Evolutionary conservation across 805 yeast species (phyloP), one percentile per base, ranked within the genome.

Genomic region (Yamadazyma ubonensis): DNA sequence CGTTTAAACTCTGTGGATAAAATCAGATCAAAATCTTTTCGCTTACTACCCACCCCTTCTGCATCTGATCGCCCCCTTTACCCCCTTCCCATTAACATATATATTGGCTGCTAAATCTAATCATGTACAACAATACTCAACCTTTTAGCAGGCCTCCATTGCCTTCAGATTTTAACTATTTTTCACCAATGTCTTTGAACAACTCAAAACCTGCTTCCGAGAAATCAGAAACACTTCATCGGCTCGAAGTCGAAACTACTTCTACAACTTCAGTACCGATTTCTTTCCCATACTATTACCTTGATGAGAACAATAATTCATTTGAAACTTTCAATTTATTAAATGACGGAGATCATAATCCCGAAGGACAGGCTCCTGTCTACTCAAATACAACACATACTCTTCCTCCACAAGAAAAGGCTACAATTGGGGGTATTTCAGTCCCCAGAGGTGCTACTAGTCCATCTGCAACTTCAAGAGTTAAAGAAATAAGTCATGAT

Each of bases 381-480:
- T 61, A 60, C 41, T 40, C 58, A 32, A 61, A 62, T 42, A 59
- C 64, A 3, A 46, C 54, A 12, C 63, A 58, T 38, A 39, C 46
- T 19, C 45, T 43, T 15, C 15, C 12, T 7, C 21, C 14, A 17
- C 34, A 27, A 6, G 25, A 29, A 16, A 39, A 21, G 8, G 33
- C 42, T 14, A 22, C 43, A 8, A 32, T 39, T 10, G 39, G 41
- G 6, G 41, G 41, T 10, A 17, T 39, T 4, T 12, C 29, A 10
- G 30, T 40, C 3, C 6, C 31, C n/a, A 25, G 18, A 16, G 36
- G 33, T 9, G 7, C 29, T 21, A 25, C 39, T 3, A 29, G 23
- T 8, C 29, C 29, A 8, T 8, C 20, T 11, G 19, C 44, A 7
- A 16, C 18, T 6, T 8, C 36, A 5, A 34, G 30, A 19, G 27